These are phyloP conservation scores for Tricholoma hemisulphureum DNA, from an alignment of 768 basidiomycete genomes.

Conservation along the genomic window DNA sequence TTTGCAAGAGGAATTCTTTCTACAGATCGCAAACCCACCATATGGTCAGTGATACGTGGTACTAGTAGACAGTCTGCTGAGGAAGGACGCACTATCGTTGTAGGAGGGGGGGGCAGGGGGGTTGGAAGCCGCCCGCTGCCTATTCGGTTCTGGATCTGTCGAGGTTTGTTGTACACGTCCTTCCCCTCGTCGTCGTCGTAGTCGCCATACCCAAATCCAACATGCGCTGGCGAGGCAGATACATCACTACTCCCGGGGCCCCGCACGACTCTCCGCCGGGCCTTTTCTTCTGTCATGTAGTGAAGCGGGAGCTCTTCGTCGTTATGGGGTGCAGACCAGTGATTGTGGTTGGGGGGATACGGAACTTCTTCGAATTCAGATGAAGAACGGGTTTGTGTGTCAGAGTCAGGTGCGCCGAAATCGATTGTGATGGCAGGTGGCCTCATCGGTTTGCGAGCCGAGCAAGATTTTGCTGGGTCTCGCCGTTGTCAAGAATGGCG, in stretches of 20 bases:
- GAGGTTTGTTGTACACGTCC: constrained; percentile 51
- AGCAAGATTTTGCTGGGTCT: constrained; percentile 5
- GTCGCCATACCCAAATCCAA: constrained; percentile 28
- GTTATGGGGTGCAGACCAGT: constrained; percentile 34
- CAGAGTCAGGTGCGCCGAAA: constrained; percentile 57
- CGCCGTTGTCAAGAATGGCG: constrained; percentile 3
- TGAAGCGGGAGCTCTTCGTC: constrained; percentile 51
- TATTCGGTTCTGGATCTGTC: constrained; percentile 37
- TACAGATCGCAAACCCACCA: constrained; percentile 22
- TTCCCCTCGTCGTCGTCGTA: constrained; percentile 53
- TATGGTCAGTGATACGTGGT: constrained; percentile 15
- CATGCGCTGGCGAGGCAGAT: constrained; percentile 25
- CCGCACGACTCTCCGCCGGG: constrained; percentile 45
- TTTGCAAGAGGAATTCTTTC: constrained; percentile 78
- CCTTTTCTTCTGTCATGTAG: constrained; percentile 67
- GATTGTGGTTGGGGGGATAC: constrained; percentile 47
- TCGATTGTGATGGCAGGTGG: constrained; percentile 68
- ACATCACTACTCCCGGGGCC: constrained; percentile 12
- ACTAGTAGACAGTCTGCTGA: constrained; percentile 12
- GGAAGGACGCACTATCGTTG: constrained; percentile 50
- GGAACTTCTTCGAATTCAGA: constrained; percentile 73
- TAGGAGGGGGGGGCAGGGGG: constrained; percentile 61
- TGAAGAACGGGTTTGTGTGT: constrained; percentile 48
- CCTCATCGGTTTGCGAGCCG: constrained; percentile 47
- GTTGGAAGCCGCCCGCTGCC: constrained; percentile 63